A percentile compares a stretch with the other conserved stretches of the same genome.
phyloP scores from a whole-genome alignment of 2,329 filamentous ascomycete species.

The Trichoderma simmonsii region DNA sequence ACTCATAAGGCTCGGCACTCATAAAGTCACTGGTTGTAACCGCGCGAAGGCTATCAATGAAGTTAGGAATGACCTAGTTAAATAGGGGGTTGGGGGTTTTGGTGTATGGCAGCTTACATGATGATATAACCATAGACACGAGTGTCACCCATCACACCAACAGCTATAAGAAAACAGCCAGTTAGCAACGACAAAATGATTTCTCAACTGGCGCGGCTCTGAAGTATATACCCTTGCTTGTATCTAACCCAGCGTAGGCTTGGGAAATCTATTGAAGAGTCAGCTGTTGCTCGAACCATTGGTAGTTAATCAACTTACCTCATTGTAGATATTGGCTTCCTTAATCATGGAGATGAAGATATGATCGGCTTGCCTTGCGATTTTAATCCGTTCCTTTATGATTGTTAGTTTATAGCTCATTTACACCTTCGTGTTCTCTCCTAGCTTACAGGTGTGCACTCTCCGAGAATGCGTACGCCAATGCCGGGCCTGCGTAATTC shows the following conservation, averaged over 20 bases:
- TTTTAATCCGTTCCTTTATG: background rate
- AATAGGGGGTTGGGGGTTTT: background rate
- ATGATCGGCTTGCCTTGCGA: background rate
- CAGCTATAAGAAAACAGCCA: background rate
- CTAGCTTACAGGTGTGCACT: background rate
- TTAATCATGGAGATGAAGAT: background rate
- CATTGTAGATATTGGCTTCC: background rate
- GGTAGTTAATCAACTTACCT: background rate
- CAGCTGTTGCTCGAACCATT: background rate
- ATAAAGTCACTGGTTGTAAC: background rate
- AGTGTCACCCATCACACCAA: background rate
- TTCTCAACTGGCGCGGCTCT: background rate
- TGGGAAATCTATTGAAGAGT: background rate
- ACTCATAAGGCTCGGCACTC: background rate
- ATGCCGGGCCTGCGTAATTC: background rate
- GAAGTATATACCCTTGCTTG: background rate
- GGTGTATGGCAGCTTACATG: background rate
- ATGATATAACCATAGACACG: background rate
- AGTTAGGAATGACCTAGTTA: background rate
- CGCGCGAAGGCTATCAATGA: background rate
- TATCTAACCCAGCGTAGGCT: background rate
- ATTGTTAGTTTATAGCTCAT: background rate
- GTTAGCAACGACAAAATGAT: background rate
- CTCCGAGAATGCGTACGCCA: background rate
- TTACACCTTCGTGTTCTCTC: background rate